Percentiles rank a stretch among this genome's conserved stretches.
phyloP scores from a whole-genome alignment of 345 rosid species.

The Stellera chamaejasme region DNA sequence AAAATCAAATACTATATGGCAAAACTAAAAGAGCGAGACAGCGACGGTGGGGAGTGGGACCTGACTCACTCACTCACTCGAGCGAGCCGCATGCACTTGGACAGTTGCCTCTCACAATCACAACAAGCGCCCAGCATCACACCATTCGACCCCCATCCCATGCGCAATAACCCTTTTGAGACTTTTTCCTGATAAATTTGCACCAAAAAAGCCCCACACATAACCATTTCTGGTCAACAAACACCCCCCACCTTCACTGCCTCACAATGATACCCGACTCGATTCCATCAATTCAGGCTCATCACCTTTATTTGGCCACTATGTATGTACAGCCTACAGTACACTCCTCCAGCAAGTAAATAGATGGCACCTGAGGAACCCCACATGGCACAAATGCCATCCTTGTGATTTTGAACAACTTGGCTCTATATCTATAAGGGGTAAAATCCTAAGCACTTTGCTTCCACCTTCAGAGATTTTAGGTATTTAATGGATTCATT shows the following conservation, averaged over 20 bases:
- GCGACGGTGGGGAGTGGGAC: slow-evolving; percentile 29
- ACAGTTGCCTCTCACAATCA: slow-evolving; percentile 22
- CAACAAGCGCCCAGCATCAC: slow-evolving; percentile 24
- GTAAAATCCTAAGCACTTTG: slow-evolving; percentile 32
- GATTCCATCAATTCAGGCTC: slow-evolving; percentile 7
- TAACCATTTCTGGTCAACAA: slow-evolving; percentile 67
- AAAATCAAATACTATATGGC: no score
- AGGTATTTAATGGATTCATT: slow-evolving; percentile 69
- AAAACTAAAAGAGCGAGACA: slow-evolving; percentile 1
- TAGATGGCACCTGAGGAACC: slow-evolving; percentile 12
- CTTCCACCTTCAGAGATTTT: slow-evolving; percentile 50
- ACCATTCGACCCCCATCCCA: slow-evolving; percentile 22
- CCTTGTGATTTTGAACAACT: slow-evolving; percentile 19
- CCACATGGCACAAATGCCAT: slow-evolving; percentile 18
- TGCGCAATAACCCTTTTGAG: slow-evolving; percentile 22
- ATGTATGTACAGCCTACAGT: slow-evolving; percentile 19
- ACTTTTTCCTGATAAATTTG: slow-evolving; percentile 18
- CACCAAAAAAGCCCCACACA: slow-evolving; percentile 21
- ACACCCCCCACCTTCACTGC: slow-evolving; percentile 17
- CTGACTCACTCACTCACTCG: slow-evolving; percentile 33
- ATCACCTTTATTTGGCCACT: slow-evolving; percentile 33
- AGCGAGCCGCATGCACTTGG: slow-evolving; percentile 44
- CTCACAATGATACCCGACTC: slow-evolving; percentile 5
- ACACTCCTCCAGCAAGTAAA: no score
- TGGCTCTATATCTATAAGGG: slow-evolving; percentile 3